Evolutionary conservation across 352 stramenopile species (phyloP).

Genomic region (Phytophthora fragariae): DNA sequence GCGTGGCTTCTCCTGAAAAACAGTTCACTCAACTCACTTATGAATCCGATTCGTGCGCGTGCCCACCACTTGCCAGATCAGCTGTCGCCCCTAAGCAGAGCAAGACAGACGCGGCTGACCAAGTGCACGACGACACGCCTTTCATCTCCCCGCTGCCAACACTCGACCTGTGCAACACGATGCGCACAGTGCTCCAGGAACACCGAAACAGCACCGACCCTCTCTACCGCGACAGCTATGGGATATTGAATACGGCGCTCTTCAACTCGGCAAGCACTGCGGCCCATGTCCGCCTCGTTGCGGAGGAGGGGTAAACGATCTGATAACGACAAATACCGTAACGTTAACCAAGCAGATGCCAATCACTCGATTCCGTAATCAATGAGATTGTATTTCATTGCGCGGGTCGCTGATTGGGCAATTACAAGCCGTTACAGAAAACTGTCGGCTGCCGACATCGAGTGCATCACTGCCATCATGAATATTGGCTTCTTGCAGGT

Average conservation of each 20-base stretch:
- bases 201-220: not conserved
- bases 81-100: constrained; percentile 5
- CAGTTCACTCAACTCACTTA: not conserved
- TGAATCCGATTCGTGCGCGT: constrained; percentile 19
- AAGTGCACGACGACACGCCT: constrained; percentile 1
- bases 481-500: constrained; percentile 9
- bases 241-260: constrained; percentile 8
- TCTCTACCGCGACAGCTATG: constrained; percentile 1
- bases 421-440: constrained; percentile 4
- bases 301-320: not conserved
- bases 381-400: not conserved
- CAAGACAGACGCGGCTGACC: constrained; percentile 1
- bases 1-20: not conserved
- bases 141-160: constrained; percentile 28
- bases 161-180: constrained; percentile 27
- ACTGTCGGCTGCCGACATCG: not conserved
- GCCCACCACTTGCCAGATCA: constrained; percentile 26
- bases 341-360: not conserved
- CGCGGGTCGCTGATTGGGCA: constrained; percentile 19
- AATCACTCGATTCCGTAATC: constrained; percentile 26
- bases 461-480: not conserved
- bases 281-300: not conserved
- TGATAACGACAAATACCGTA: not conserved
- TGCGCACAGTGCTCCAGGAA: constrained; percentile 22
- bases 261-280: not conserved